phyloP scores from a whole-genome alignment of 2,329 filamentous ascomycete genomes.

The Myriosclerotinia curreyana region DNA sequence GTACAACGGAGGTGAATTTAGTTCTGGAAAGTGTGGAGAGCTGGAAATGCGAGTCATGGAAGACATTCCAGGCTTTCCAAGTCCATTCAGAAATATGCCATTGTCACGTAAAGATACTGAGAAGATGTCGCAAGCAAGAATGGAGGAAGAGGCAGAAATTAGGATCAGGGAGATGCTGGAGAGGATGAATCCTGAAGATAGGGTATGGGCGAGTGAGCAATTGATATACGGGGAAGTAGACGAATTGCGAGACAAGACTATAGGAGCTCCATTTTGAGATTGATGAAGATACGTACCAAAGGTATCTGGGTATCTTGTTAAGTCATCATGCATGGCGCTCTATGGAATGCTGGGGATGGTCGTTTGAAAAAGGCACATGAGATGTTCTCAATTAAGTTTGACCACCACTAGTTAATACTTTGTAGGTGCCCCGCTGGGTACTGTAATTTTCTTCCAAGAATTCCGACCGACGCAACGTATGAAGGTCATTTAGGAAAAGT shows the following conservation, averaged over 20 bases:
- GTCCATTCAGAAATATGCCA: not conserved
- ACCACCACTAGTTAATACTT: not conserved
- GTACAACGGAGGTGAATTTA: slow-evolving; percentile 14
- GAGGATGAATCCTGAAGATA: slow-evolving; percentile 21
- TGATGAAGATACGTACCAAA: not conserved
- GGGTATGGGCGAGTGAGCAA: slow-evolving; percentile 20
- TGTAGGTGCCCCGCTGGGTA: slow-evolving; percentile 4
- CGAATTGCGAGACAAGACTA: slow-evolving; percentile 16
- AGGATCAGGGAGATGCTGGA: slow-evolving; percentile 20
- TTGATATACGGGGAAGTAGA: slow-evolving; percentile 20
- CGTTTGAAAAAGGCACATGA: not conserved
- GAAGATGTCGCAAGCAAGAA: slow-evolving; percentile 18
- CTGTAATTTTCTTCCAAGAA: not conserved
- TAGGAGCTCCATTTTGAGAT: slow-evolving; percentile 11
- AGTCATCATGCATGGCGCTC: not conserved
- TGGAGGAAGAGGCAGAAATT: slow-evolving; percentile 20
- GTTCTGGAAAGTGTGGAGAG: slow-evolving; percentile 7
- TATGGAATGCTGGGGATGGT: not conserved
- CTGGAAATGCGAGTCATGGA: slow-evolving; percentile 19
- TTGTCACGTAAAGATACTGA: slow-evolving; percentile 15
- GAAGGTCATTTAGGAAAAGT: not conserved
- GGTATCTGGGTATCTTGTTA: not conserved
- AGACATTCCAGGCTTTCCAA: slow-evolving; percentile 14
- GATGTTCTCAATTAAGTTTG: slow-evolving; percentile 12
- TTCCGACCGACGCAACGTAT: not conserved